phyloP scores from a whole-genome alignment of 2,329 filamentous ascomycete genomes.

The Claviceps humidiphila region DNA sequence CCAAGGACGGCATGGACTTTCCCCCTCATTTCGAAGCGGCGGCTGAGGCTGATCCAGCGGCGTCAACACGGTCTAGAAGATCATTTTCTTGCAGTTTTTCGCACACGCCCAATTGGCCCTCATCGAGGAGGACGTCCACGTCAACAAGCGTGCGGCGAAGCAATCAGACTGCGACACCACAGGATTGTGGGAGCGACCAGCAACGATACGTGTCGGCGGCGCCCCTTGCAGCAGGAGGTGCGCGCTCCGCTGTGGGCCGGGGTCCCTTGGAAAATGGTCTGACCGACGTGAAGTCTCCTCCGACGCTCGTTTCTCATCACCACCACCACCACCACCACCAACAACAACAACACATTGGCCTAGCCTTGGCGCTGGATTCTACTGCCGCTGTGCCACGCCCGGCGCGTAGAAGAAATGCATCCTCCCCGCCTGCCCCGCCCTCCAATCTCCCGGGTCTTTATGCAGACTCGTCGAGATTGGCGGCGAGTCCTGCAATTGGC shows the following conservation, averaged over 20 bases:
- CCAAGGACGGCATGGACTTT: slow-evolving; percentile 10
- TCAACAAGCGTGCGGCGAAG: slow-evolving; percentile 42
- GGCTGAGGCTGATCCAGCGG: slow-evolving; percentile 21
- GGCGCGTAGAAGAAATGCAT: slow-evolving; percentile 30
- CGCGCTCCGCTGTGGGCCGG: slow-evolving; percentile 16
- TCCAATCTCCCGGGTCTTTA: slow-evolving; percentile 39
- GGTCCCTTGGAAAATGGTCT: slow-evolving; percentile 9
- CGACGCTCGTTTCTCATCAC: slow-evolving; percentile 1
- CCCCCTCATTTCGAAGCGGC: slow-evolving; percentile 14
- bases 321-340: background rate
- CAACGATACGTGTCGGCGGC: slow-evolving; percentile 43
- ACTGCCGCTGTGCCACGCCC: slow-evolving; percentile 11
- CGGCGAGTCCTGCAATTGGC: slow-evolving; percentile 32
- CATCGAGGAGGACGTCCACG: slow-evolving; percentile 37
- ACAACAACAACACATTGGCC: slow-evolving; percentile 1
- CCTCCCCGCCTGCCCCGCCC: slow-evolving; percentile 43
- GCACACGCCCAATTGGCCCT: slow-evolving; percentile 23
- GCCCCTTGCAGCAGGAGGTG: slow-evolving; percentile 23
- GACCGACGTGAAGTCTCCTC: slow-evolving; percentile 1
- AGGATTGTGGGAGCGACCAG: slow-evolving; percentile 25
- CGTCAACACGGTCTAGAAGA: slow-evolving; percentile 29
- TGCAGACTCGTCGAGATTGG: slow-evolving; percentile 35
- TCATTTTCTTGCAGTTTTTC: slow-evolving; percentile 49
- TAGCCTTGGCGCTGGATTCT: slow-evolving; percentile 8
- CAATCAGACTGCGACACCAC: slow-evolving; percentile 34